Evolutionary conservation across 768 basidiomycete genomes (phyloP).

Genomic region (Tylopilus felleus): DNA sequence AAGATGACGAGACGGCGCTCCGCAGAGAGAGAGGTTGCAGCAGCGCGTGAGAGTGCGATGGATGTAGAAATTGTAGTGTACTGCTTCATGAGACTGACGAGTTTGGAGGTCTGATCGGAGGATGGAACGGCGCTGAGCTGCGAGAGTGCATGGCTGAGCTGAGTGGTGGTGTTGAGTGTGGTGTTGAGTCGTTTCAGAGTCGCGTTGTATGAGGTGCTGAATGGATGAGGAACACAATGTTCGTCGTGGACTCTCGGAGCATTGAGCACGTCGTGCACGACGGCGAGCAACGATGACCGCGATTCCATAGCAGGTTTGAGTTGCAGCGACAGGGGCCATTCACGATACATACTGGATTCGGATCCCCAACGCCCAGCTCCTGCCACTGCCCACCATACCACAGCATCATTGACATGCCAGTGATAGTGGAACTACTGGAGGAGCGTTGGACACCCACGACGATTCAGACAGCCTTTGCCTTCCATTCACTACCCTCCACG

Average conservation of each 20-base stretch:
- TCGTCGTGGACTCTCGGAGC: slow-evolving; percentile 18
- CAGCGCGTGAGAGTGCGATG: slow-evolving; percentile 24
- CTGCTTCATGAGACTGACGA: slow-evolving; percentile 66
- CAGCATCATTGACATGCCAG: too few species aligned
- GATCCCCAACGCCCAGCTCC: background rate
- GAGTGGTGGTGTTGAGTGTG: slow-evolving; percentile 48
- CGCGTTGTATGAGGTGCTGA: slow-evolving; percentile 18
- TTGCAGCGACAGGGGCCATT: background rate
- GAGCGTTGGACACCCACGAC: slow-evolving; percentile 16
- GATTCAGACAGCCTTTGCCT: slow-evolving; percentile 5
- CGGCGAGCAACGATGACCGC: slow-evolving; percentile 24
- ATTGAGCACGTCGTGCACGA: slow-evolving; percentile 27
- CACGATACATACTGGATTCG: background rate
- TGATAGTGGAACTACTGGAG: slow-evolving; percentile 1
- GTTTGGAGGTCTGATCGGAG: slow-evolving; percentile 58
- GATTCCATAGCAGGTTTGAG: slow-evolving; percentile 1
- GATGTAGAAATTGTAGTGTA: slow-evolving; percentile 43
- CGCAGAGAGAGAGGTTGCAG: slow-evolving; percentile 21
- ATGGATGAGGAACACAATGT: slow-evolving; percentile 21
- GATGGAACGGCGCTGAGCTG: slow-evolving; percentile 43
- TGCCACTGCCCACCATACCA: too few species aligned
- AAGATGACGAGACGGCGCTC: slow-evolving; percentile 21
- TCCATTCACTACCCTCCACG: background rate
- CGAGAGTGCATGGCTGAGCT: slow-evolving; percentile 51
- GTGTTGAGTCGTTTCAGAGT: slow-evolving; percentile 42